phyloP scores from a whole-genome alignment of 1,284 basidiomycete species.

The Cutaneotrichosporon sp. region DNA sequence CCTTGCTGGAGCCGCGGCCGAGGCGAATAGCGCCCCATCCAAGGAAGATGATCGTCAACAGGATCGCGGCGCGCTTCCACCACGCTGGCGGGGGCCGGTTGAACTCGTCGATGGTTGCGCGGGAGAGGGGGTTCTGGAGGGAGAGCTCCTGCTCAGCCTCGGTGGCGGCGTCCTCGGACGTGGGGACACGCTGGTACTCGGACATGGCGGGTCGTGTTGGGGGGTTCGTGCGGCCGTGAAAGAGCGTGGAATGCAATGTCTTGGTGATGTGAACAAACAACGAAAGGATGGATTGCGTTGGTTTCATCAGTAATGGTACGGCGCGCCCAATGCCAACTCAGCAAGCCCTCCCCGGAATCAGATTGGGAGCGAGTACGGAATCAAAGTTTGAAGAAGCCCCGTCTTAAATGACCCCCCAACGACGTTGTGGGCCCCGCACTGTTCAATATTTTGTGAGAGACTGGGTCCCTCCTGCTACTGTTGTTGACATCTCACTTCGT shows the following conservation, averaged over 20 bases:
- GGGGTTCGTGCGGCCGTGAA: too few relatives aligned
- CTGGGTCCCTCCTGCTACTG: too few relatives aligned
- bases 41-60: constrained; percentile 34
- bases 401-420: neutral
- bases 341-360: too few relatives aligned
- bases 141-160: constrained; percentile 9
- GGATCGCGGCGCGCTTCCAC: constrained; percentile 39
- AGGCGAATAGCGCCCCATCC: constrained; percentile 36
- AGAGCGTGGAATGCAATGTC: too few relatives aligned
- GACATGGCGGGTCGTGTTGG: constrained; percentile 10
- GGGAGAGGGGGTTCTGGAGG: constrained; percentile 11
- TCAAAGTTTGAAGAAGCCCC: too few relatives aligned
- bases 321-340: too few relatives aligned
- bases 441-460: neutral
- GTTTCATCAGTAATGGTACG: too few relatives aligned
- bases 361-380: too few relatives aligned
- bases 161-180: constrained; percentile 5
- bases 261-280: too few relatives aligned
- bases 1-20: constrained; percentile 13
- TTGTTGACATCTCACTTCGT: neutral
- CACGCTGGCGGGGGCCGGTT: constrained; percentile 39
- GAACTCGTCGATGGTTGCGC: constrained; percentile 32
- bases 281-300: too few relatives aligned
- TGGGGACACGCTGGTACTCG: constrained; percentile 17
- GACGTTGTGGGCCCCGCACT: neutral